Evolutionary conservation across 257 asterid species (phyloP), one percentile per base, ranked within the genome.

Genomic region (Paulownia fortunei): DNA sequence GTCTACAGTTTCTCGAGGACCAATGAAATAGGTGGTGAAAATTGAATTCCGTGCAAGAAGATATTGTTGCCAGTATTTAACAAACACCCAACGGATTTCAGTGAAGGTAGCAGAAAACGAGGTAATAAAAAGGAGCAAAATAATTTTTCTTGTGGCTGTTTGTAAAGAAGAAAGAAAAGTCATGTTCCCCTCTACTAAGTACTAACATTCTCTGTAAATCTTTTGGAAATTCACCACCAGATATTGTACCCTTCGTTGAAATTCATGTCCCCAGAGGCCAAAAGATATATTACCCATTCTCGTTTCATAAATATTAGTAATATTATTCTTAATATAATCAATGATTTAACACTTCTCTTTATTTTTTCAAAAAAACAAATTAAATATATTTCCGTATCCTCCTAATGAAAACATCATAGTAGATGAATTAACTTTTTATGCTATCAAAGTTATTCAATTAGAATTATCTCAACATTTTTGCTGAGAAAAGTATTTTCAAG

Each of bases 31-130:
- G 85, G 74, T 81, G 67, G 82, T 73, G n/a, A 79, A 67, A 81
- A 63, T 85, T 78, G 88, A 85, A 77, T 69, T 89, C 79, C 84
- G 86, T 89, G 91, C 85, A 26, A 79, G 84, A 79, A 78, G 77
- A 86, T 80, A 72, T 19, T 18, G 21, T 24, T 75, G 66, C 61
- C 2, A 65, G 6, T 37, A 34, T 36, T 65, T 32, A 26, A 13
- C 18, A 8, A 58, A 21, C 64, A 58, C 36, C 32, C 5, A 19
- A 58, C 36, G 16, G 36, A 23, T 59, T 59, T 59, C 39, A 27
- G 39, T 59, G 37, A 59, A 12, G 18, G 37, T n/a, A 23, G 2
- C 66, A 24, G 12, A 59, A 34, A 26, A 73, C 68, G 69, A 66
- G 62, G 74, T 80, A 74, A 67, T 74, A 77, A 70, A 74, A 76